Evolutionary conservation across 1,284 basidiomycete genomes (phyloP).

Genomic region (Mycena sp.): DNA sequence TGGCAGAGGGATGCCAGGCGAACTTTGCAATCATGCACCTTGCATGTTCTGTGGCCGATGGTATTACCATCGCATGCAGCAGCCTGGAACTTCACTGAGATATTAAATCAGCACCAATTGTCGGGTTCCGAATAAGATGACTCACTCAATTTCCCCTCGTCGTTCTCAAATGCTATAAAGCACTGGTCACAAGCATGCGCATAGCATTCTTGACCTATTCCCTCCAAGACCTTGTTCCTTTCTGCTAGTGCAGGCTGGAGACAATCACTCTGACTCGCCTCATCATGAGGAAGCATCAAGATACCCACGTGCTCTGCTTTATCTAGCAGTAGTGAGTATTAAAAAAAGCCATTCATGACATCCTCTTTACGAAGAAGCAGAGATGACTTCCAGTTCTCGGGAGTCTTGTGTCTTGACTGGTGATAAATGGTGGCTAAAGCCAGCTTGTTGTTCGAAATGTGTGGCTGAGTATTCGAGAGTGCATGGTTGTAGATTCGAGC

Average conservation of each 20-base stretch:
- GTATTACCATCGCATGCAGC: conserved; percentile 10
- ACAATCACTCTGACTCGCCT: conserved; percentile 3
- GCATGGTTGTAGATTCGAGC: conserved; percentile 4
- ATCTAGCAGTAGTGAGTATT: conserved; percentile 16
- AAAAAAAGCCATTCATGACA: conserved; percentile 5
- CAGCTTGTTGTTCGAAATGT: conserved; percentile 3
- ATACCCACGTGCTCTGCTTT: neutral
- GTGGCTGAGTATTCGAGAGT: neutral
- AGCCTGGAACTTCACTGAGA: conserved; percentile 4
- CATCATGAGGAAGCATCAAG: conserved; percentile 9
- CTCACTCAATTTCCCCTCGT: neutral
- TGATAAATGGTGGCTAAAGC: neutral
- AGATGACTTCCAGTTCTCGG: neutral
- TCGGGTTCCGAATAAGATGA: neutral
- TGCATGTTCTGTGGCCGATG: conserved; percentile 12
- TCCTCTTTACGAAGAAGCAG: neutral
- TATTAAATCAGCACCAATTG: neutral
- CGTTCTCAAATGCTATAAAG: neutral
- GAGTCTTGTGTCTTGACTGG: neutral
- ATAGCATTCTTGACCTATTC: conserved; percentile 12
- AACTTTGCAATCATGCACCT: conserved; percentile 6
- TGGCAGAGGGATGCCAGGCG: neutral
- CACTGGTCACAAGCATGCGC: conserved; percentile 25
- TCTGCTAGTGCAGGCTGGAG: conserved; percentile 19
- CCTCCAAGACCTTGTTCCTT: conserved; percentile 4